A percentile compares a stretch with the other conserved stretches of the same genome.
Conservation (phyloP, 1,284 basidiomycete genomes). For the Papiliotrema terrestris region DNA sequence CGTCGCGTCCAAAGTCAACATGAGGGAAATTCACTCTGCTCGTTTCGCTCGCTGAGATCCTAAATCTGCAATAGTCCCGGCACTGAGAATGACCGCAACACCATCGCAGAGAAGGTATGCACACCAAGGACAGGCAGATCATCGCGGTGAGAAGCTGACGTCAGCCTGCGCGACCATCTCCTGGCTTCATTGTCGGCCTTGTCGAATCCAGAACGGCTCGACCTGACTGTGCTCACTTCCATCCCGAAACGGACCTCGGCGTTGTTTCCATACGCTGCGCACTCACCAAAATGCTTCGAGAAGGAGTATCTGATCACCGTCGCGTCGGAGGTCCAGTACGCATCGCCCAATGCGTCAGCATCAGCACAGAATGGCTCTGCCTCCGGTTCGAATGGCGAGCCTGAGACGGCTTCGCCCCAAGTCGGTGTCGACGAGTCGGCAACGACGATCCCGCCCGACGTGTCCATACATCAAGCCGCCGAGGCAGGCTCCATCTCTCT, state of each 20-base stretch:
- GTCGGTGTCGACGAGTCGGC: background rate
- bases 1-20: too few species aligned
- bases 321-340: conserved; percentile 50
- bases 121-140: too few species aligned
- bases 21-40: too few species aligned
- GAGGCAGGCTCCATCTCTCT: background rate
- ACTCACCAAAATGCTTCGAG: conserved; percentile 52
- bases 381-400: background rate
- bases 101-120: too few species aligned
- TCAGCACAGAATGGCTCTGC: background rate
- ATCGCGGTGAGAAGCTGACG: background rate
- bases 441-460: background rate
- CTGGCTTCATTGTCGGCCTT: conserved; percentile 56
- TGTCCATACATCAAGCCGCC: background rate
- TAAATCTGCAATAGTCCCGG: too few species aligned
- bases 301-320: conserved; percentile 60
- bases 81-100: too few species aligned
- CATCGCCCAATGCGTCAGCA: background rate
- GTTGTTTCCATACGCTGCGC: conserved; percentile 68
- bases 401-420: background rate
- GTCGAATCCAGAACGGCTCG: conserved; percentile 58
- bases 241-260: conserved; percentile 61
- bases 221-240: conserved; percentile 70
- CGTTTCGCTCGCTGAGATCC: too few species aligned
- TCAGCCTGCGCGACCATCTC: conserved; percentile 62